phyloP scores from a whole-genome alignment of 495 filamentous ascomycete genomes.

The Elasticomyces elasticus region DNA sequence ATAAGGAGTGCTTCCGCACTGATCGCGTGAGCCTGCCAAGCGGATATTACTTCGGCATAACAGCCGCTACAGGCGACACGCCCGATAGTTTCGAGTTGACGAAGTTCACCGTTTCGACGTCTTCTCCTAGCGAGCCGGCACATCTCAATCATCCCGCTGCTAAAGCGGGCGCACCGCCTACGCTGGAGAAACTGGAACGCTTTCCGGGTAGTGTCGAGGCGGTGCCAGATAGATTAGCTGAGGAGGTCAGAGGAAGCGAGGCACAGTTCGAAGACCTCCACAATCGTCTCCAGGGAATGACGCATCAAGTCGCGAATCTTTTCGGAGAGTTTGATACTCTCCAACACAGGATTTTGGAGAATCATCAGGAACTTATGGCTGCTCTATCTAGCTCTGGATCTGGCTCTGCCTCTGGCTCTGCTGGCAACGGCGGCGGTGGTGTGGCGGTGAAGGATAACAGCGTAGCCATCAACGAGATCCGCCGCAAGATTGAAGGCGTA shows the following conservation, averaged over 20 bases:
- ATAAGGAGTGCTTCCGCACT: conserved; percentile 72
- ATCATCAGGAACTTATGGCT: conserved; percentile 48
- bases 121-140: conserved; percentile 3
- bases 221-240: conserved; percentile 11
- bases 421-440: not conserved
- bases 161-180: conserved; percentile 32
- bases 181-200: conserved; percentile 30
- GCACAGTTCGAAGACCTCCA: conserved; percentile 72
- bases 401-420: not conserved
- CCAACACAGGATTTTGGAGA: conserved; percentile 41
- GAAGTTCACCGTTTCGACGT: conserved; percentile 57
- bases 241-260: conserved; percentile 34
- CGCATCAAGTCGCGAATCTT: conserved; percentile 60
- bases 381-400: not conserved
- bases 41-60: conserved; percentile 79
- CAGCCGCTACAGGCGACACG: conserved; percentile 77
- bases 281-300: conserved; percentile 65
- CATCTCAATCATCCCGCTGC: conserved; percentile 14
- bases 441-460: conserved; percentile 23
- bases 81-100: conserved; percentile 92
- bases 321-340: conserved; percentile 50
- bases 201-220: conserved; percentile 11
- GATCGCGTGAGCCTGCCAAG: conserved; percentile 66
- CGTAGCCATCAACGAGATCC: conserved; percentile 40
- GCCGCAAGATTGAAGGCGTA: conserved; percentile 47